Percentiles rank a stretch among this genome's conserved stretches.
These are phyloP conservation scores for Blastosporella zonata DNA, from an alignment of 1,284 basidiomycete species.

Conservation along the genomic window DNA sequence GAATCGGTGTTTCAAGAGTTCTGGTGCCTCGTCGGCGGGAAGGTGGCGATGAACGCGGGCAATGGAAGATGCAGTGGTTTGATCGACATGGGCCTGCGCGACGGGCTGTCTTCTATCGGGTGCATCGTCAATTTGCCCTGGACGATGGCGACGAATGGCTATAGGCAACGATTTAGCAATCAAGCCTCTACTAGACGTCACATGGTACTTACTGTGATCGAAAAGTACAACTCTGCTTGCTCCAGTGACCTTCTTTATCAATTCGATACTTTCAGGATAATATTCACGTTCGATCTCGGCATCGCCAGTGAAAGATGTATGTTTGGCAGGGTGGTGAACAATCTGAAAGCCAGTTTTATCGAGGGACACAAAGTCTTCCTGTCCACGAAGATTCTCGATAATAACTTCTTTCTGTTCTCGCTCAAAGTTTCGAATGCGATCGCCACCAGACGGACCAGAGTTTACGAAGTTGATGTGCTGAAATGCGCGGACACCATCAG, in stretches of 20 bases:
- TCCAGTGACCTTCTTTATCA: slow-evolving; percentile 60
- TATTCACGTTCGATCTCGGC: slow-evolving; percentile 50
- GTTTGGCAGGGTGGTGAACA: slow-evolving; percentile 37
- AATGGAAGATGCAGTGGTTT: slow-evolving; percentile 47
- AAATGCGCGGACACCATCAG: slow-evolving; percentile 29
- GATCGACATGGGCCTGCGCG: slow-evolving; percentile 54
- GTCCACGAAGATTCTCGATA: slow-evolving; percentile 58
- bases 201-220: slow-evolving; percentile 55
- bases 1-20: slow-evolving; percentile 49
- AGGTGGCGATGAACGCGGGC: slow-evolving; percentile 54
- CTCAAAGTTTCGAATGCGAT: slow-evolving; percentile 24
- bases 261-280: slow-evolving; percentile 56
- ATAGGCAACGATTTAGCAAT: slow-evolving; percentile 12
- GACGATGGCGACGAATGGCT: slow-evolving; percentile 42
- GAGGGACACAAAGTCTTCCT: slow-evolving; percentile 43
- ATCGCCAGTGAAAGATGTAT: slow-evolving; percentile 45
- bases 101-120: slow-evolving; percentile 45
- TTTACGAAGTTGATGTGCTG: slow-evolving; percentile 27
- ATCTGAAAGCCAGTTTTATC: slow-evolving; percentile 60
- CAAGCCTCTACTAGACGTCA: neutral
- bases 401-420: slow-evolving; percentile 29
- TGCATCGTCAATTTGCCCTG: slow-evolving; percentile 34
- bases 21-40: slow-evolving; percentile 40
- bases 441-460: slow-evolving; percentile 25
- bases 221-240: slow-evolving; percentile 58